These are phyloP conservation scores for Neoscytalidium dimidiatum DNA, from an alignment of 2,329 filamentous ascomycete genomes.

Conservation along the genomic window DNA sequence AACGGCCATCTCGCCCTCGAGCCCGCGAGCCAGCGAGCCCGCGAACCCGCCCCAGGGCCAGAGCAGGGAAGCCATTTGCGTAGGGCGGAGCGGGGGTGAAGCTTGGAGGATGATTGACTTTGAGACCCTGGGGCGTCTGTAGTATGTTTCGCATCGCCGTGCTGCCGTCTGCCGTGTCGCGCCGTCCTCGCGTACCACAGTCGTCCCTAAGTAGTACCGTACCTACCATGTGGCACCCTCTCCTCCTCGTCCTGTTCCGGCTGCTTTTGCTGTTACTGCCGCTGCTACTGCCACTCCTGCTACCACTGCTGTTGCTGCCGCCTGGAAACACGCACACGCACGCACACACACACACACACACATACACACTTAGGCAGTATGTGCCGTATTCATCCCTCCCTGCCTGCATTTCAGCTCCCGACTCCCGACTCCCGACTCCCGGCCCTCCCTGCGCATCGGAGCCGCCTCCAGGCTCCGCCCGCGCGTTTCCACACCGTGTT, in stretches of 20 bases:
- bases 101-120: neutral
- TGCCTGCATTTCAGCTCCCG: too few species aligned
- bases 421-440: neutral
- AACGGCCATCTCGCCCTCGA: neutral
- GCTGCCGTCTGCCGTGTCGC: neutral
- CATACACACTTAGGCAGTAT: too few species aligned
- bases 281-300: too few species aligned
- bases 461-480: neutral
- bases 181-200: neutral
- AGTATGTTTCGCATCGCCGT: neutral
- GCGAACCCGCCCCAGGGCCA: neutral
- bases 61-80: neutral
- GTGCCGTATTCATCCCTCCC: too few species aligned
- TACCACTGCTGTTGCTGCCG: too few species aligned
- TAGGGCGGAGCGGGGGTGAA: conserved; percentile 11
- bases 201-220: too few species aligned
- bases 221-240: too few species aligned
- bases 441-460: neutral
- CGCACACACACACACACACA: too few species aligned
- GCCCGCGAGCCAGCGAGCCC: too few species aligned
- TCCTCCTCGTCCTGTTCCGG: too few species aligned
- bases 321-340: too few species aligned
- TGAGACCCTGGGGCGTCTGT: neutral
- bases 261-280: too few species aligned
- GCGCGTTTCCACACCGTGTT: neutral